A percentile compares a stretch with the other conserved stretches of the same genome.
Evolutionary conservation across 176 grass and related monocot genomes (phyloP).

Genomic region (Rhynchospora pubera): DNA sequence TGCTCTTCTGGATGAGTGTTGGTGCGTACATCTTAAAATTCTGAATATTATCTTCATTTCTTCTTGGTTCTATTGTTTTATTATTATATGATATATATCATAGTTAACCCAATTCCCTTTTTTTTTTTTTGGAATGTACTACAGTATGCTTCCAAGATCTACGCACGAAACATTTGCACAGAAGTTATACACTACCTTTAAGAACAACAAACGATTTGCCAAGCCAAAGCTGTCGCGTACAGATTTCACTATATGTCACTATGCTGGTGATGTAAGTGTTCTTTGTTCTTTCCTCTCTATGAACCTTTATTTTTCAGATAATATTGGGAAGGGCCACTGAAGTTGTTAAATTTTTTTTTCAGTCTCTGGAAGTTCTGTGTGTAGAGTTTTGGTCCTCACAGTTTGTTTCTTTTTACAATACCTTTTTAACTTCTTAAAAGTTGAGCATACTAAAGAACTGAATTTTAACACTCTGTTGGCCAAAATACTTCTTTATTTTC

Average conservation of each 20-base stretch:
- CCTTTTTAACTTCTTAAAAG: background rate
- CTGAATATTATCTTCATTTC: slow-evolving; percentile 22
- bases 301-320: background rate
- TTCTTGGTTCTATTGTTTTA: background rate
- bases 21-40: slow-evolving; percentile 43
- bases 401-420: background rate
- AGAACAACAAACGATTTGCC: slow-evolving; percentile 74
- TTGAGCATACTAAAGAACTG: background rate
- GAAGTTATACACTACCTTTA: slow-evolving; percentile 92
- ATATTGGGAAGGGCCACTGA: slow-evolving; percentile 4
- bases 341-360: background rate
- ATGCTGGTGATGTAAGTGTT: slow-evolving; percentile 88
- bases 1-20: slow-evolving; percentile 93
- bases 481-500: background rate
- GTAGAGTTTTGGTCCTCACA: background rate
- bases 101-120: background rate
- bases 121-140: slow-evolving; percentile 19
- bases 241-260: slow-evolving; percentile 93
- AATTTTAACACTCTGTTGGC: background rate
- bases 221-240: slow-evolving; percentile 92
- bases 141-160: slow-evolving; percentile 90
- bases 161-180: slow-evolving; percentile 97
- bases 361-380: background rate
- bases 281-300: slow-evolving; percentile 2
- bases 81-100: background rate